phyloP scores from a whole-genome alignment of 495 filamentous ascomycete genomes.

The Tuber microsphaerosporum region DNA sequence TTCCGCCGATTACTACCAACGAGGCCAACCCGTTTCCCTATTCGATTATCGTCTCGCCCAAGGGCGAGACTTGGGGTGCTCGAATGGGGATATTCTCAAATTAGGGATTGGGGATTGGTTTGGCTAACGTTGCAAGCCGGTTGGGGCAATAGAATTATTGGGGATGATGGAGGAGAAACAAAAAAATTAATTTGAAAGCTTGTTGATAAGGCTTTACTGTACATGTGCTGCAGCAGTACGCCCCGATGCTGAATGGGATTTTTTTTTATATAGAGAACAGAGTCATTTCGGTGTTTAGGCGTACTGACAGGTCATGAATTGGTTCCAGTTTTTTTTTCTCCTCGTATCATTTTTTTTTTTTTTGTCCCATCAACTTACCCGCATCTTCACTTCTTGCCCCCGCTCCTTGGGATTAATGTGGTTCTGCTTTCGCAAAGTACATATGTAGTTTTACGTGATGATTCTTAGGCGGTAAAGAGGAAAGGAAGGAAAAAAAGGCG shows the following conservation, averaged over 20 bases:
- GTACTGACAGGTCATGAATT: not conserved
- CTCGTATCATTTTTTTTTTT: not conserved
- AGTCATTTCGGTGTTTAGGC: not conserved
- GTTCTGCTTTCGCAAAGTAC: not conserved
- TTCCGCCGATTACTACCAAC: conserved; percentile 90
- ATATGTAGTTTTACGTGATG: not conserved
- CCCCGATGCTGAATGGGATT: not conserved
- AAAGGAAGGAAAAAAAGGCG: not conserved
- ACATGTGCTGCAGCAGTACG: not conserved
- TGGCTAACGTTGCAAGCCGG: not conserved
- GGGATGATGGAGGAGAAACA: not conserved
- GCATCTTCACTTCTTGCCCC: not conserved
- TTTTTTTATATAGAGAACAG: not conserved
- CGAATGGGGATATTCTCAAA: conserved; percentile 66
- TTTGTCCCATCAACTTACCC: not conserved
- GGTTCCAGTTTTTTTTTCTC: not conserved
- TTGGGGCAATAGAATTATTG: not conserved
- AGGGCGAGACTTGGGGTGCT: conserved; percentile 69
- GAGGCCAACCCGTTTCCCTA: conserved; percentile 94
- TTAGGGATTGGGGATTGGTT: not conserved
- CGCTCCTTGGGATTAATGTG: not conserved
- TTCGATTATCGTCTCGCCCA: conserved; percentile 76
- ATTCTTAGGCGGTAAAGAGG: not conserved
- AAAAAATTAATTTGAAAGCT: not conserved
- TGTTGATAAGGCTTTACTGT: not conserved